Conservation (phyloP, 768 basidiomycete species). For the Amanita pallidorosea region DNA sequence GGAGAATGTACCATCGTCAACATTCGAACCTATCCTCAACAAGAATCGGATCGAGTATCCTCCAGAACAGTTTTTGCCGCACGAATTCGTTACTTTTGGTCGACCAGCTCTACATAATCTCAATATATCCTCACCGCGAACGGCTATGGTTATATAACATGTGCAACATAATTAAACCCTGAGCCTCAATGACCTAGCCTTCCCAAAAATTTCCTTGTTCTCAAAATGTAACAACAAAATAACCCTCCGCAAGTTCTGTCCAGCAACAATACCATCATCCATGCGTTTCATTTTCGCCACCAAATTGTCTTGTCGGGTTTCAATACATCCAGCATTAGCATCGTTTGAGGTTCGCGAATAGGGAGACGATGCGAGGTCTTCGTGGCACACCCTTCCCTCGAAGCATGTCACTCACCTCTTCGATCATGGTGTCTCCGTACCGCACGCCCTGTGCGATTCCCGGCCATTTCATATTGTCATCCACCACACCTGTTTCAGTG, state of each 20-base stretch:
- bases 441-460: constrained; percentile 9
- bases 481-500: constrained; percentile 11
- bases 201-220: constrained; percentile 5
- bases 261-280: constrained; percentile 57
- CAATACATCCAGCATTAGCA: constrained; percentile 10
- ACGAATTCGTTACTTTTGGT: constrained; percentile 73
- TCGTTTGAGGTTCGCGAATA: neutral
- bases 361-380: neutral
- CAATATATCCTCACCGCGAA: constrained; percentile 58
- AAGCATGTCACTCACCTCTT: constrained; percentile 6
- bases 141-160: constrained; percentile 49
- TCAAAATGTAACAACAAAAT: constrained; percentile 79
- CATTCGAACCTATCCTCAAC: constrained; percentile 65
- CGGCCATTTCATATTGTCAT: constrained; percentile 10
- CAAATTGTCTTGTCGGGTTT: constrained; percentile 44
- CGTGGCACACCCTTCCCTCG: neutral
- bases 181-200: constrained; percentile 17
- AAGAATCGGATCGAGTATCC: constrained; percentile 58
- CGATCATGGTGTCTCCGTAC: neutral
- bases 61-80: constrained; percentile 70
- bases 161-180: constrained; percentile 25
- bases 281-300: constrained; percentile 58
- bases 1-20: constrained; percentile 57
- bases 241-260: constrained; percentile 49
- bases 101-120: constrained; percentile 70